phyloP scores from a whole-genome alignment of 495 filamentous ascomycete genomes.

The Chaetomium tenue region DNA sequence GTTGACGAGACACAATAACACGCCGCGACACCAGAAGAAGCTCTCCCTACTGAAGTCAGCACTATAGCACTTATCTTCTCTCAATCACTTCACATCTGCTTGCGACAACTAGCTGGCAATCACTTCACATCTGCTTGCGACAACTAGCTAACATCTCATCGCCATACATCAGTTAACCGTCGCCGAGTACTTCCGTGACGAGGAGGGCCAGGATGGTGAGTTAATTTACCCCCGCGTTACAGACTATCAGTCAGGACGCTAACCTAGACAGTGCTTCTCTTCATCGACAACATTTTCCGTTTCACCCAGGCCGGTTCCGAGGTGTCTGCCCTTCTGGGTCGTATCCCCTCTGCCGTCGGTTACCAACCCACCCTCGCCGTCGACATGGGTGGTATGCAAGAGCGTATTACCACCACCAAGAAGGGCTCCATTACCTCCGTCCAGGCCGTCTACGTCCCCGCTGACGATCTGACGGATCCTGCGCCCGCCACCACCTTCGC shows the following conservation, averaged over 20 bases:
- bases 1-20: too few relatives aligned
- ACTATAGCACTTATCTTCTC: too few relatives aligned
- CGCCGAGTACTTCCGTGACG: slow-evolving; percentile 95
- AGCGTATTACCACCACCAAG: slow-evolving; percentile 99
- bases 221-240: not conserved
- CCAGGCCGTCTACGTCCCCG: slow-evolving; percentile 99
- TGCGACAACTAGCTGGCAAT: too few relatives aligned
- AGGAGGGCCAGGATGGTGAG: slow-evolving; percentile 90
- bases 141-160: too few relatives aligned
- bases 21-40: too few relatives aligned
- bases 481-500: slow-evolving; percentile 99
- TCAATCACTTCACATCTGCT: too few relatives aligned
- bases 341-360: slow-evolving; percentile 99
- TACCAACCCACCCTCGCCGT: slow-evolving; percentile 99
- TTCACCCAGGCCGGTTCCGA: slow-evolving; percentile 99
- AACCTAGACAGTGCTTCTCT: slow-evolving; percentile 71
- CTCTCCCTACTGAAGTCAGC: too few relatives aligned
- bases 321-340: slow-evolving; percentile 98
- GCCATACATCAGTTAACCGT: slow-evolving; percentile 55
- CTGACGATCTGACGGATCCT: slow-evolving; percentile 99
- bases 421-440: slow-evolving; percentile 99
- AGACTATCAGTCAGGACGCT: not conserved
- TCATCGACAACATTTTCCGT: slow-evolving; percentile 99
- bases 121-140: too few relatives aligned
- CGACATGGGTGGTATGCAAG: slow-evolving; percentile 99